phyloP scores from a whole-genome alignment of 192 early-diverging fungal species.

The Linnemannia schmuckeri region DNA sequence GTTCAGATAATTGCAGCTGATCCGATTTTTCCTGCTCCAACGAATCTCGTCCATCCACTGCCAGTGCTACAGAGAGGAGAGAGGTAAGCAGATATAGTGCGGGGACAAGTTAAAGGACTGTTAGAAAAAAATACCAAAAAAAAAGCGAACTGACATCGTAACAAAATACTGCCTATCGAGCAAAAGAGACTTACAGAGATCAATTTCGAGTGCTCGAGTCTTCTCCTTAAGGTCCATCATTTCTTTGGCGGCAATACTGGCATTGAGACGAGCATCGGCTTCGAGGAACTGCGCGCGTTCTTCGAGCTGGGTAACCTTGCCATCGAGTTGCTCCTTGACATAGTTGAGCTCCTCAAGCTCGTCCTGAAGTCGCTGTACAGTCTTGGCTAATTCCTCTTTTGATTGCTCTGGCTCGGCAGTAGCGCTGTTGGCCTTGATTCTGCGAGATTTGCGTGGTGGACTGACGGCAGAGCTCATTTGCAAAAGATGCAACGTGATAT shows the following conservation, averaged over 20 bases:
- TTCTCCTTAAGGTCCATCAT: slow-evolving; percentile 51
- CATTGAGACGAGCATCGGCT: slow-evolving; percentile 34
- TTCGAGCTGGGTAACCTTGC: slow-evolving; percentile 34
- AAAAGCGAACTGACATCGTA: background rate
- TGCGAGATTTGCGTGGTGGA: background rate
- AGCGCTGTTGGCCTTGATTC: background rate
- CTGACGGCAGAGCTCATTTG: background rate
- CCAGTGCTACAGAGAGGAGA: slow-evolving; percentile 16
- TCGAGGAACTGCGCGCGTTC: slow-evolving; percentile 43
- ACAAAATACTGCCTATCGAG: no score
- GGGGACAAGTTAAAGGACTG: background rate
- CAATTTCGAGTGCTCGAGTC: slow-evolving; percentile 34
- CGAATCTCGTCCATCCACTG: slow-evolving; percentile 31
- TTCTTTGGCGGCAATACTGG: slow-evolving; percentile 36
- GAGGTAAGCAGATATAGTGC: background rate
- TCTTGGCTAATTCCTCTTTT: background rate
- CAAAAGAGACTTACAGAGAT: slow-evolving; percentile 36
- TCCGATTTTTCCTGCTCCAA: slow-evolving; percentile 21
- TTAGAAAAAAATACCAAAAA: background rate
- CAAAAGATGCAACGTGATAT: background rate
- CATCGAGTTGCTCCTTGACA: slow-evolving; percentile 13
- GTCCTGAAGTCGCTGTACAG: slow-evolving; percentile 26
- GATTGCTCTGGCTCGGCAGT: background rate
- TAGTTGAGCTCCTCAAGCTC: slow-evolving; percentile 32
- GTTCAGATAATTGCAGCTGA: background rate